These are phyloP conservation scores for Nidula microcarpa DNA, from an alignment of 768 basidiomycete genomes.

Conservation along the genomic window DNA sequence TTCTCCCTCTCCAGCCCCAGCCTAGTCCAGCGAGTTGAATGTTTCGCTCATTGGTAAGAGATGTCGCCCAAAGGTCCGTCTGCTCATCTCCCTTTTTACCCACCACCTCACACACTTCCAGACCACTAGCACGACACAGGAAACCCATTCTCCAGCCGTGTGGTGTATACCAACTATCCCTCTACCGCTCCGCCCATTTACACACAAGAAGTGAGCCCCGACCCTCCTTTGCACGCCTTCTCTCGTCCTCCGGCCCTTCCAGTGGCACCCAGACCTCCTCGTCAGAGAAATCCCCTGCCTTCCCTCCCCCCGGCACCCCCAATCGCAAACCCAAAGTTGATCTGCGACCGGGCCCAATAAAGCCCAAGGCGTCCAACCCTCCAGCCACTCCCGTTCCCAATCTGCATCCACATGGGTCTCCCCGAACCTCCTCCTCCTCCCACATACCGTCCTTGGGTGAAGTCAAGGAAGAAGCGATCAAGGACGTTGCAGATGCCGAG, in stretches of 20 bases:
- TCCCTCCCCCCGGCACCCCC: slow-evolving; percentile 4
- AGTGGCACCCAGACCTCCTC: background rate
- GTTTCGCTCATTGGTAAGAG: too few species aligned
- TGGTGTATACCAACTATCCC: too few species aligned
- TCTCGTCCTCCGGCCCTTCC: background rate
- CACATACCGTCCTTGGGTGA: slow-evolving; percentile 16
- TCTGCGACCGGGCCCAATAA: slow-evolving; percentile 61
- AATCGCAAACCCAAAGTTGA: slow-evolving; percentile 39
- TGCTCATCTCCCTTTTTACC: too few species aligned
- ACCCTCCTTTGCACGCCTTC: background rate
- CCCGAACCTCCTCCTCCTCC: slow-evolving; percentile 11
- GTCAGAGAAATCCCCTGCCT: background rate
- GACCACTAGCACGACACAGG: too few species aligned
- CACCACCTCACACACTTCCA: too few species aligned
- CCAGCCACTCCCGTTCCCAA: slow-evolving; percentile 17
- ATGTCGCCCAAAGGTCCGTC: too few species aligned
- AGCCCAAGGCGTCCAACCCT: slow-evolving; percentile 23
- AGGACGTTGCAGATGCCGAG: slow-evolving; percentile 64
- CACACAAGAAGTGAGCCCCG: background rate
- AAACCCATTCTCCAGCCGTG: too few species aligned
- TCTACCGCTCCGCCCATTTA: too few species aligned
- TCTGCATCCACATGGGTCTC: slow-evolving; percentile 12
- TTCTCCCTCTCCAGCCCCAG: too few species aligned
- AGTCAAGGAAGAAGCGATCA: slow-evolving; percentile 50
- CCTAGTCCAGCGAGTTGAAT: too few species aligned